Conservation (phyloP, 257 asterid genomes). For the Dorcoceras hygrometricum region DNA sequence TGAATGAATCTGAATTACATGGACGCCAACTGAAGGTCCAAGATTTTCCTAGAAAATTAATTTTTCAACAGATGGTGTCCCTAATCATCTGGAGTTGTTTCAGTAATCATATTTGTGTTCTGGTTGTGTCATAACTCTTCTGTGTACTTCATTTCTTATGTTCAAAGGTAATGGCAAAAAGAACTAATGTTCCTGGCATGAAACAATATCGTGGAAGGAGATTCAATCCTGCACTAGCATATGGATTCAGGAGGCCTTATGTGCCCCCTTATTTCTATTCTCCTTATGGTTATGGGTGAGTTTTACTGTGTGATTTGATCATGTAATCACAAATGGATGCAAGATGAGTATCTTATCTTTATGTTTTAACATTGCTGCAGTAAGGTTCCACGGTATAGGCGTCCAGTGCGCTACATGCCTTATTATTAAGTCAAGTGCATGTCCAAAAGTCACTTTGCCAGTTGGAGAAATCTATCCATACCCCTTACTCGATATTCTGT, state of each 20-base stretch:
- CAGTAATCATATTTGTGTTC: background rate
- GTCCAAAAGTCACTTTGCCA: background rate
- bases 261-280: constrained; percentile 67
- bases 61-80: background rate
- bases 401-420: constrained; percentile 83
- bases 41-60: background rate
- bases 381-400: constrained; percentile 86
- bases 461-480: background rate
- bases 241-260: constrained; percentile 77
- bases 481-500: background rate
- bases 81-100: background rate
- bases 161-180: constrained; percentile 74
- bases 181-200: constrained; percentile 98
- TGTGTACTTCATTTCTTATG: background rate
- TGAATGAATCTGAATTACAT: constrained; percentile 90
- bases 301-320: background rate
- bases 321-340: background rate
- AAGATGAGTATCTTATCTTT: constrained; percentile 12
- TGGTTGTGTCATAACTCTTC: constrained; percentile 11
- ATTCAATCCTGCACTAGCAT: constrained; percentile 57
- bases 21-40: constrained; percentile 93
- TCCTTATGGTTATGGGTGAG: constrained; percentile 85
- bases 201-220: constrained; percentile 80
- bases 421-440: constrained; percentile 41
- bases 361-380: constrained; percentile 38